Conservation (phyloP, 1,139 yeast species). For the Meyerozyma sp. region DNA sequence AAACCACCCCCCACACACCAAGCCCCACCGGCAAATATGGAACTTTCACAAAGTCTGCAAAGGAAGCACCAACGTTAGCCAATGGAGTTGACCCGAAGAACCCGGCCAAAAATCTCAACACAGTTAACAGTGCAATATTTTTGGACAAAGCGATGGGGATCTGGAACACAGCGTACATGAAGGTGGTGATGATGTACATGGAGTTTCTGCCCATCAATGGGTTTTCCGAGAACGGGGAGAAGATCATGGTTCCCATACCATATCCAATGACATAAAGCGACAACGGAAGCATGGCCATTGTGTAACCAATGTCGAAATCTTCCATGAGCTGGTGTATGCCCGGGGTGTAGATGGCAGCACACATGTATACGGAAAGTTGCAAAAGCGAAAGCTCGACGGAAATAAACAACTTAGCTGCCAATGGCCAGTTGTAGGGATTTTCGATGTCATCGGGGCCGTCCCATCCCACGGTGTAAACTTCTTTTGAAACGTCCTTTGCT, state of each 20-base stretch:
- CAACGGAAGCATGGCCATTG: constrained; percentile 5
- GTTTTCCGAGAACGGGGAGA: constrained; percentile 5
- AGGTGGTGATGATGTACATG: constrained; percentile 23
- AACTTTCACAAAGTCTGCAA: background rate
- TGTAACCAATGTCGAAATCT: constrained; percentile 1
- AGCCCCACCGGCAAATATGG: constrained; percentile 8
- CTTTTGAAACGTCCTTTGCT: background rate
- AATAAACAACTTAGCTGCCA: constrained; percentile 2
- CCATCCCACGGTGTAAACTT: constrained; percentile 2
- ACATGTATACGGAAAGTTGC: constrained; percentile 5
- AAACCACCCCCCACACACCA: constrained; percentile 8
- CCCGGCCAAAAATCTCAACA: constrained; percentile 4
- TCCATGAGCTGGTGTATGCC: constrained; percentile 5
- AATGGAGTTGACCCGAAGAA: constrained; percentile 2
- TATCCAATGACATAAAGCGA: constrained; percentile 6
- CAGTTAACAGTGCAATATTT: constrained; percentile 1
- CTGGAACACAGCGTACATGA: constrained; percentile 27
- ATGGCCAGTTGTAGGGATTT: constrained; percentile 6
- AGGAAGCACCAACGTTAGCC: constrained; percentile 3
- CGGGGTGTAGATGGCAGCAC: constrained; percentile 7
- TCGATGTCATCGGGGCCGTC: constrained; percentile 6
- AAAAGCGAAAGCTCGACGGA: constrained; percentile 1
- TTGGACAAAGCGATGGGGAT: constrained; percentile 27
- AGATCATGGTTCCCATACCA: constrained; percentile 7
- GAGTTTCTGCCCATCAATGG: constrained; percentile 48